Evolutionary conservation across 345 rosid genomes (phyloP).

Genomic region (Murraya paniculata): DNA sequence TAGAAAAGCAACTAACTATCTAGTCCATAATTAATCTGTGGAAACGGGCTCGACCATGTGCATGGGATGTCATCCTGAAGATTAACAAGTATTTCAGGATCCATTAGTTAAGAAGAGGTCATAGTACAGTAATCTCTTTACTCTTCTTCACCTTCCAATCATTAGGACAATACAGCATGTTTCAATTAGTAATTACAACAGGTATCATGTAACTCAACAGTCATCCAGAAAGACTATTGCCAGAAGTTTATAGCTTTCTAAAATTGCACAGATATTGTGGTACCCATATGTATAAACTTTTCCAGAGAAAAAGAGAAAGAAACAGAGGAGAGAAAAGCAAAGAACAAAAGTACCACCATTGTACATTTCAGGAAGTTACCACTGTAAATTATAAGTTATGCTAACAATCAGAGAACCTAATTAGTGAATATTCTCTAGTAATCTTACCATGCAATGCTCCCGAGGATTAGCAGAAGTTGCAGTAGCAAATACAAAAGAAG

Average conservation of each 20-base stretch:
- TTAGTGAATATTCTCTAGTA: slow-evolving; percentile 15
- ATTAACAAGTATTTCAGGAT: not conserved
- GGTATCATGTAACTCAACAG: not conserved
- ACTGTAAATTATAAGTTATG: not conserved
- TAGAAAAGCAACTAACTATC: not conserved
- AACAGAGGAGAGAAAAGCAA: not conserved
- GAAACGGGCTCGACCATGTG: not conserved
- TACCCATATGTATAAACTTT: not conserved
- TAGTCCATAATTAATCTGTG: not conserved
- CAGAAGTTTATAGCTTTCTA: not conserved
- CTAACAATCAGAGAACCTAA: slow-evolving; percentile 12
- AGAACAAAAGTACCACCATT: not conserved
- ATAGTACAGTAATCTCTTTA: not conserved
- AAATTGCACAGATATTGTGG: not conserved
- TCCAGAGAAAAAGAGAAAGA: not conserved
- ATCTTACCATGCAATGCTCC: slow-evolving; percentile 90
- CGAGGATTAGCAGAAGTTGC: slow-evolving; percentile 96
- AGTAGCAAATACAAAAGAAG: slow-evolving; percentile 81
- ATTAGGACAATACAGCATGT: not conserved
- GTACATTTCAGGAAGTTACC: not conserved
- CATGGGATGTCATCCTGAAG: not conserved
- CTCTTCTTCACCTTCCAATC: not conserved
- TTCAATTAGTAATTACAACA: not conserved
- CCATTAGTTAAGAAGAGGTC: not conserved
- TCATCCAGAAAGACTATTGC: not conserved